Conservation (phyloP, 129 eudicot genomes). For the Escallonia herrerae region DNA sequence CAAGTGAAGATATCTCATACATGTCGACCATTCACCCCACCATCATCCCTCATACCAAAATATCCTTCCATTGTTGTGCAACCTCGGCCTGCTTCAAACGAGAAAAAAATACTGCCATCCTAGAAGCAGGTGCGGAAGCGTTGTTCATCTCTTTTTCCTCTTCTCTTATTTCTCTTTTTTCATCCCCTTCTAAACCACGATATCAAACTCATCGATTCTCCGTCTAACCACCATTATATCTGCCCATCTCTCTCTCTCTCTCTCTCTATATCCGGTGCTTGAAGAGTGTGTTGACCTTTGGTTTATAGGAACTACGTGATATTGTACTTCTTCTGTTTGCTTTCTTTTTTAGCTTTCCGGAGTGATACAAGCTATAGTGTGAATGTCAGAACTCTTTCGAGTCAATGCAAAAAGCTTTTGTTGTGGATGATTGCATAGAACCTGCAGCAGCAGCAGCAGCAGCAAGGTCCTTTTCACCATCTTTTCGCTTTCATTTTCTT, state of each 20-base stretch:
- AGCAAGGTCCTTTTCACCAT: too few species aligned
- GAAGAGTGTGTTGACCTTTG: conserved; percentile 18
- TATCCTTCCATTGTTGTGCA: conserved; percentile 26
- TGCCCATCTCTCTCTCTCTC: not conserved
- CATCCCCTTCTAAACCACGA: too few species aligned
- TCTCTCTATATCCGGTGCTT: not conserved
- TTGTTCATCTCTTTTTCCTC: conserved; percentile 35
- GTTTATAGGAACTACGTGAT: conserved; percentile 21
- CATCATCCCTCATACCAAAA: not conserved
- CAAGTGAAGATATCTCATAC: conserved; percentile 28
- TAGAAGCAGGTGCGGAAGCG: conserved; percentile 40
- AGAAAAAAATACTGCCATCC: conserved; percentile 9
- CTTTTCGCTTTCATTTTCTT: not conserved
- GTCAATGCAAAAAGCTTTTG: conserved; percentile 12
- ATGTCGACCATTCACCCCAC: conserved; percentile 9
- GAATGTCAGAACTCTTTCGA: conserved; percentile 18
- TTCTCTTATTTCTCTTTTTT: not conserved
- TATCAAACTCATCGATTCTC: conserved; percentile 1
- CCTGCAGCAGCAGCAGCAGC: too few species aligned
- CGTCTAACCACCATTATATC: conserved; percentile 11
- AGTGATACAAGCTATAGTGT: conserved; percentile 26
- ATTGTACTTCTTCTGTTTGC: not conserved
- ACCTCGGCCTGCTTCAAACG: conserved; percentile 46
- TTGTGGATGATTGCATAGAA: conserved; percentile 17
- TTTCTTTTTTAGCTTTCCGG: conserved; percentile 7